Percentiles rank a stretch among this genome's conserved stretches.
phyloP scores from a whole-genome alignment of 129 eudicot genomes.

The Tanacetum coccineum region DNA sequence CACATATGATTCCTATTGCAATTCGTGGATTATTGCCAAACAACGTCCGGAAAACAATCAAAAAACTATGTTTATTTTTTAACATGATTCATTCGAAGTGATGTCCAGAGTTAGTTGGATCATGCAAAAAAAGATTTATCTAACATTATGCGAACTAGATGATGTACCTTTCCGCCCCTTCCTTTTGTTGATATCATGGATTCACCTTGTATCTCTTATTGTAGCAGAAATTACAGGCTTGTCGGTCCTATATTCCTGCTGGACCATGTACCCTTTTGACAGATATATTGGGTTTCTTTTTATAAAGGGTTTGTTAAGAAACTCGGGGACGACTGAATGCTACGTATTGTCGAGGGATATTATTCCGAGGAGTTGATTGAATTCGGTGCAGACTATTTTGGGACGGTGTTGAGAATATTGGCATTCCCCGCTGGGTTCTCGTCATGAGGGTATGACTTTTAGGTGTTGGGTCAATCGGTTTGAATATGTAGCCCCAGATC shows the following conservation, averaged over 20 bases:
- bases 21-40: too few relatives aligned
- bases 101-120: too few relatives aligned
- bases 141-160: too few relatives aligned
- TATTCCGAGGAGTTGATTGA: background rate
- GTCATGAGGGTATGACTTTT: background rate
- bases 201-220: too few relatives aligned
- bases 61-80: too few relatives aligned
- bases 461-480: background rate
- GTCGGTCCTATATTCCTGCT: background rate
- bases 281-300: background rate
- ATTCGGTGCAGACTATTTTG: background rate
- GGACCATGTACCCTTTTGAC: slow-evolving; percentile 7
- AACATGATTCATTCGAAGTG: too few relatives aligned
- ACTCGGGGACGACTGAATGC: background rate
- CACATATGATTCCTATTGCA: too few relatives aligned
- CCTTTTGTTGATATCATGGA: too few relatives aligned
- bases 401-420: background rate
- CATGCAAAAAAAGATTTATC: too few relatives aligned
- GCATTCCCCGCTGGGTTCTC: background rate
- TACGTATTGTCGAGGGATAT: background rate
- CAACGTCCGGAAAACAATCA: too few relatives aligned
- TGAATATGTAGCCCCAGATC: background rate
- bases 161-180: too few relatives aligned
- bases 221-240: too few relatives aligned
- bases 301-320: background rate